These are phyloP conservation scores for Acacia melanoxylon DNA, from an alignment of 306 rosid genomes.

Conservation along the genomic window DNA sequence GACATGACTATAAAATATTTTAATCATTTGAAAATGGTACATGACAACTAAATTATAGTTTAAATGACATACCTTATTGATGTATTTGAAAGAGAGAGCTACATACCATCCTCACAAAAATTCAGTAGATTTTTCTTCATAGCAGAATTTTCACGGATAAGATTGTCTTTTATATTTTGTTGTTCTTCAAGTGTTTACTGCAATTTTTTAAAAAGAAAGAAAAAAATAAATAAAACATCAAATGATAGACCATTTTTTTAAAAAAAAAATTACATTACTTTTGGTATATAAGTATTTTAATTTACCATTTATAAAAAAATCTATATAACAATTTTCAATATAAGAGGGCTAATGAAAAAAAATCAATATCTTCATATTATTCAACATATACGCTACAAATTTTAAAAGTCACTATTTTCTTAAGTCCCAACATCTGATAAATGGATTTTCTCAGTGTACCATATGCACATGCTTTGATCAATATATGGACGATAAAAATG, in stretches of 20 bases:
- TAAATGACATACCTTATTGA: background rate
- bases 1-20: no score
- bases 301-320: background rate
- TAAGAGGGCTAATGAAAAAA: background rate
- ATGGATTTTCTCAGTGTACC: no score
- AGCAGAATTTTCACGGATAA: background rate
- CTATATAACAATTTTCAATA: background rate
- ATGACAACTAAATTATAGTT: background rate
- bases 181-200: background rate
- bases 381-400: background rate
- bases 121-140: background rate
- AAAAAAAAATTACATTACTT: background rate
- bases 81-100: background rate
- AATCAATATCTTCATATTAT: background rate
- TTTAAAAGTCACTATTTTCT: background rate
- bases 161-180: background rate
- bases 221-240: background rate
- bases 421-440: background rate
- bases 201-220: background rate
- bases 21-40: no score
- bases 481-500: no score
- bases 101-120: background rate
- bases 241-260: background rate
- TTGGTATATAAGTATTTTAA: background rate
- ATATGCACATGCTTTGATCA: no score